Base-by-base conservation (phyloP, 2,329 filamentous ascomycete species). In the Raffaelea deltoideospora region DNA sequence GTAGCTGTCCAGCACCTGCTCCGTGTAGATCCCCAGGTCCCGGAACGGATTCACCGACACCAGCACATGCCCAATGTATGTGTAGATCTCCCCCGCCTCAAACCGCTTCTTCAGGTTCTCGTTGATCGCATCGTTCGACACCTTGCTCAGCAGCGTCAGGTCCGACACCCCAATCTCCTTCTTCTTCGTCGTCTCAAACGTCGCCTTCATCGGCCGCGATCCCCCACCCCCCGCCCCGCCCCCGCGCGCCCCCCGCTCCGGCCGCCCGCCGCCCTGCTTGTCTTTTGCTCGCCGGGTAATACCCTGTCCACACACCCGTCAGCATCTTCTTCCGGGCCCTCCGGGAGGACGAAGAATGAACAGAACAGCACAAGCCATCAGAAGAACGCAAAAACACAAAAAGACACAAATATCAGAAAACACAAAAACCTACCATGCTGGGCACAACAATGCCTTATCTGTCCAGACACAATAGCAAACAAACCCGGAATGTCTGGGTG, bases 81-180 rank as follows among this genome's bases (percentile, higher is more conserved):
- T 98, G 65, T 98, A 98, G 57, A 98, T 98, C 63, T 98, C 88
- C 58, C 72, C 79, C 68, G 88, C 87, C 56, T 96, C 85, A 60
- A 98, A 98, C 43, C 90, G 78, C 66, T 96, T 92, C 69, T 95
- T 94, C 58, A 98, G 58, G 58, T 98, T 98, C 40, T 96, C 90
- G 64, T 98, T 98, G 67, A 98, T 98, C 43, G 88, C 87, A 59
- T 98, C 90, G 59, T 98, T 96, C 47, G 87, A 94, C 46, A 98
- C 92, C 61, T 96, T 96, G 68, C 87, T 95, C 54, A 98, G 80
- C 51, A 98, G 68, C 4, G 90, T 98, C 56, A 98, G 71, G 67
- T 98, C 90, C 38, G 90, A 95, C 37, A 98, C 90, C 47, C 90
- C 90, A 49, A 98, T 90, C 61, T 98, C 87, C 72, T 94, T 96